Base-by-base conservation (phyloP, 306 rosid species). In the Vachellia pachyceras region DNA sequence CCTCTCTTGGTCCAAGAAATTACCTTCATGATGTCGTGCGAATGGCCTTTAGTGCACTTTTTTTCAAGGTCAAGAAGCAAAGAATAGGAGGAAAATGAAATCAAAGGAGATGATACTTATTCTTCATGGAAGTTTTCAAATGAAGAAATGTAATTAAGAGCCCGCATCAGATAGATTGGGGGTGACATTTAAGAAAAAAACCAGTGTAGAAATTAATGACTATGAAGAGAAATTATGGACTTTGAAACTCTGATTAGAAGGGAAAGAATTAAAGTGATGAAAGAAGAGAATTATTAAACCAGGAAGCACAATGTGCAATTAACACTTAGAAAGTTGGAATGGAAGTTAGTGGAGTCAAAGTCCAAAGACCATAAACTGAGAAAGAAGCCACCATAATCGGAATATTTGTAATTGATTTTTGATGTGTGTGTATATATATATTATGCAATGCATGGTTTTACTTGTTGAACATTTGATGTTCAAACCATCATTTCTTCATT, bases 201-300 rank as follows among this genome's bases (percentile, higher is more conserved):
- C 4, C 42, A 42, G 20, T 15, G 45, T 39, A 68, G 46, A 37
- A 67, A 39, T 67, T 37, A 68, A 68, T 68, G 35, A 68, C 41
- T 36, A 3, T 40, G 49, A n/a, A n/a, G 23, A 9, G 2, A 18
- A 68, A 10, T 68, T 68, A 40, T 68, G 72, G 40, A 50, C 58
- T 7, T 64, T 76, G 72, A 64, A 80, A 71, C 76, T 69, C 29
- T 8, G 6, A 63, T 47, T 79, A 80, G 46, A 52, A 76, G 40
- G 58, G 25, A 20, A 46, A 45, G 58, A 44, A 55, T n/a, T n/a
- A 52, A 70, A 20, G 20, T 55, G 68, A 29, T 68, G 63, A 55
- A 74, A 37, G 69, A 54, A 79, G n/a, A 41, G 54, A 25, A 67
- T 55, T 42, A 14, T 11, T 13, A 69, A 41, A 47, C 36, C 41